A percentile compares a stretch with the other conserved stretches of the same genome.
Conservation (phyloP, 2,329 filamentous ascomycete species). For the Alternaria solani region DNA sequence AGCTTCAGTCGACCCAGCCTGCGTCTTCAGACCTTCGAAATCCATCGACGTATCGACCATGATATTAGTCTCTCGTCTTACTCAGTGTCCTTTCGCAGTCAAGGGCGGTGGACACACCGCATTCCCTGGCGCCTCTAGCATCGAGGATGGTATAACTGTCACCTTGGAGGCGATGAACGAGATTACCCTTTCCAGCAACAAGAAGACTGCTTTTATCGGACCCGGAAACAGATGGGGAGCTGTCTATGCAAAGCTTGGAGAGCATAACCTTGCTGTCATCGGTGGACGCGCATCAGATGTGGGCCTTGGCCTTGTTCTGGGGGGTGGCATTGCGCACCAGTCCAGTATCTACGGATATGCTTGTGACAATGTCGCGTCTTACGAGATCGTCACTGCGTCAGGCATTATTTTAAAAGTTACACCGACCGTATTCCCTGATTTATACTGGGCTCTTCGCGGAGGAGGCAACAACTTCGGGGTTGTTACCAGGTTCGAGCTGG, state of each 20-base stretch:
- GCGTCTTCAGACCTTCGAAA: slow-evolving; percentile 29
- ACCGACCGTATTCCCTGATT: slow-evolving; percentile 44
- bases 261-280: slow-evolving; percentile 29
- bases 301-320: slow-evolving; percentile 25
- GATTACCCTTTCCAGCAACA: slow-evolving; percentile 28
- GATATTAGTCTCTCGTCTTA: slow-evolving; percentile 12
- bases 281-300: slow-evolving; percentile 37
- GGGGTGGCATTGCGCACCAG: slow-evolving; percentile 19
- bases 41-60: slow-evolving; percentile 21
- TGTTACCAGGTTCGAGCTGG: slow-evolving; percentile 33
- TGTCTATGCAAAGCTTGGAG: slow-evolving; percentile 37
- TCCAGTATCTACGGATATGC: slow-evolving; percentile 45
- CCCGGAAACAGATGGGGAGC: slow-evolving; percentile 40
- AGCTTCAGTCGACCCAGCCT: slow-evolving; percentile 23
- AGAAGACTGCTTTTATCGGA: slow-evolving; percentile 32
- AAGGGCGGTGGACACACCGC: slow-evolving; percentile 54
- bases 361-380: slow-evolving; percentile 14
- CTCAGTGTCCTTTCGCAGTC: slow-evolving; percentile 48
- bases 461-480: slow-evolving; percentile 43
- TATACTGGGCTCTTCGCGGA: slow-evolving; percentile 48
- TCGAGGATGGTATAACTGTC: slow-evolving; percentile 52
- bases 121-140: slow-evolving; percentile 49
- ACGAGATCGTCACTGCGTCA: slow-evolving; percentile 41
- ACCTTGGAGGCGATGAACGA: slow-evolving; percentile 45
- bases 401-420: slow-evolving; percentile 32